phyloP scores from a whole-genome alignment of 1,284 basidiomycete species.

The Caloboletus firmus region DNA sequence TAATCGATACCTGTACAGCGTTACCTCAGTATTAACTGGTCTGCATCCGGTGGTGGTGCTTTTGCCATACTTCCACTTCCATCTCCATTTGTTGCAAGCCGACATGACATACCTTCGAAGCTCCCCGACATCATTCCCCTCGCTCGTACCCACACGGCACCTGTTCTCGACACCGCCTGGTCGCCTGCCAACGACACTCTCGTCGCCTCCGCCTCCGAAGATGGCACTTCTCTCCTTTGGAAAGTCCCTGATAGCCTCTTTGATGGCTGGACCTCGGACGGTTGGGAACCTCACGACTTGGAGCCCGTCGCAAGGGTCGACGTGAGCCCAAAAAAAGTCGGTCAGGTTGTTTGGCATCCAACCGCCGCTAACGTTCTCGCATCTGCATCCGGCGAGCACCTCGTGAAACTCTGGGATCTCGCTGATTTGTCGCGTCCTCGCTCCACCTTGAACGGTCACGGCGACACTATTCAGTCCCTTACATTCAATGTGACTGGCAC shows the following conservation, averaged over 20 bases:
- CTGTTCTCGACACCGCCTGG: conserved; percentile 97
- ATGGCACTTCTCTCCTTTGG: conserved; percentile 92
- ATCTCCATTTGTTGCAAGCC: conserved; percentile 63
- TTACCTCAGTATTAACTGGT: conserved; percentile 94
- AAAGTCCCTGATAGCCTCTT: conserved; percentile 73
- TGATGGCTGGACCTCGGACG: conserved; percentile 85
- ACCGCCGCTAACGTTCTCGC: conserved; percentile 87
- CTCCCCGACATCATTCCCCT: conserved; percentile 93
- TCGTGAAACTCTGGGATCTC: conserved; percentile 92
- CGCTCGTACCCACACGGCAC: conserved; percentile 80
- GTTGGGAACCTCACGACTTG: conserved; percentile 81
- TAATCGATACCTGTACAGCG: conserved; percentile 44
- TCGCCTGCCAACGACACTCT: conserved; percentile 91
- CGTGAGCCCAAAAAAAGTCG: conserved; percentile 82
- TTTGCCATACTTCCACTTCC: conserved; percentile 90
- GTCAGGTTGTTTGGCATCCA: conserved; percentile 94
- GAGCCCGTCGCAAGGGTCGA: conserved; percentile 78
- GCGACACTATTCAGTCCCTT: conserved; percentile 86
- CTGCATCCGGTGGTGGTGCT: conserved; percentile 92
- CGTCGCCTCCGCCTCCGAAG: conserved; percentile 90
- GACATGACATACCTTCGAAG: conserved; percentile 66
- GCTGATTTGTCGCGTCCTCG: conserved; percentile 64
- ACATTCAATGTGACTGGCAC: conserved; percentile 85
- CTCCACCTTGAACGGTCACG: conserved; percentile 72
- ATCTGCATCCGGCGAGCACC: conserved; percentile 85